Conservation (phyloP, 148 eudicot genomes). For the Hydrangea macrophylla region DNA sequence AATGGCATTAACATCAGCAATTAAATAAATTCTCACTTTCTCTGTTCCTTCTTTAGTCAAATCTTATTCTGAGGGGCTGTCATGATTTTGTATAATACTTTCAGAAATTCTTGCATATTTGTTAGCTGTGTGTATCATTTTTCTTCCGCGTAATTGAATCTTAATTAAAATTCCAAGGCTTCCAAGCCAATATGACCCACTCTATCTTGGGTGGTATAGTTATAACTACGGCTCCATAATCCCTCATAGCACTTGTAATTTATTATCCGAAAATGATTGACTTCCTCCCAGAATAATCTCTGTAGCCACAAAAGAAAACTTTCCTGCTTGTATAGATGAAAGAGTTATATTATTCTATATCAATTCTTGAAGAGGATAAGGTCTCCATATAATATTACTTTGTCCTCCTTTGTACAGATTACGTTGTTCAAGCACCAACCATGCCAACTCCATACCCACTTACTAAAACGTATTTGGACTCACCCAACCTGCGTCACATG, state of each 20-base stretch:
- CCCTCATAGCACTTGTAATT: not conserved
- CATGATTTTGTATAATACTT: not conserved
- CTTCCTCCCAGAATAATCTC: no score
- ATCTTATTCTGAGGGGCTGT: no score
- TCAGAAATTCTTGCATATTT: not conserved
- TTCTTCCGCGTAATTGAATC: not conserved
- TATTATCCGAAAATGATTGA: not conserved
- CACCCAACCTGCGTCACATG: conserved; percentile 13
- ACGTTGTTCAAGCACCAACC: conserved; percentile 4
- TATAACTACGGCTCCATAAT: not conserved
- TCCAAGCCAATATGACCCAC: not conserved
- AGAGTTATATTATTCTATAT: no score
- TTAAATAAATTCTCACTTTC: no score
- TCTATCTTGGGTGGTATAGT: not conserved
- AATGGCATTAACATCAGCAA: no score
- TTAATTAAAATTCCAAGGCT: not conserved
- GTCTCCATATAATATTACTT: not conserved
- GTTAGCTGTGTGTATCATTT: not conserved
- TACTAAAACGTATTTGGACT: conserved; percentile 1
- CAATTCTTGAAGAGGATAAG: no score
- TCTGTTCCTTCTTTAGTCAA: no score
- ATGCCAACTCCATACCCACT: conserved; percentile 6
- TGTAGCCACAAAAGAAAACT: no score
- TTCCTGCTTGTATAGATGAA: no score
- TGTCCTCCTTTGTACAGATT: conserved; percentile 14